These are phyloP conservation scores for Blastocystis sp. DNA, from an alignment of 352 stramenopile species.

Conservation along the genomic window DNA sequence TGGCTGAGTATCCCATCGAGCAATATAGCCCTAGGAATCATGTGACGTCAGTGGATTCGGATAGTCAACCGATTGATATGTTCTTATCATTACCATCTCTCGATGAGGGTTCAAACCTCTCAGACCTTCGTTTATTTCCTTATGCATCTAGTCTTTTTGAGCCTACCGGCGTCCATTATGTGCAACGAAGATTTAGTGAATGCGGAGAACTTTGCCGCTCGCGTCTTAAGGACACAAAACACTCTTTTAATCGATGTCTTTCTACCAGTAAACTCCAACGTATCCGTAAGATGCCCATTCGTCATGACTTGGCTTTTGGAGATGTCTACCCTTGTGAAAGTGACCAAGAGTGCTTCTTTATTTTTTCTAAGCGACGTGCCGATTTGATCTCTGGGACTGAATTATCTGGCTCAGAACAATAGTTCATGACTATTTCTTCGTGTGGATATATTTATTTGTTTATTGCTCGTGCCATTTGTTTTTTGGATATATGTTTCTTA, in stretches of 20 bases:
- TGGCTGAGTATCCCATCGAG: too few relatives aligned
- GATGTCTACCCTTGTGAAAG: background rate
- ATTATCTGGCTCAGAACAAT: background rate
- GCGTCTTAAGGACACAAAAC: background rate
- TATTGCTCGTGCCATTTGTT: too few relatives aligned
- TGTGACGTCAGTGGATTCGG: background rate
- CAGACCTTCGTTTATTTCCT: background rate
- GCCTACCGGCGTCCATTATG: background rate
- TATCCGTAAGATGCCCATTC: background rate
- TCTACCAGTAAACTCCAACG: background rate
- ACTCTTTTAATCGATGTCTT: background rate
- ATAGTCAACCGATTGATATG: background rate
- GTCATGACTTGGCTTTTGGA: slow-evolving; percentile 2
- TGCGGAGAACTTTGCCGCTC: background rate
- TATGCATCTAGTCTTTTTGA: background rate
- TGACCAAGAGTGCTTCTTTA: background rate
- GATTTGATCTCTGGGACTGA: background rate
- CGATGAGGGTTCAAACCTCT: background rate
- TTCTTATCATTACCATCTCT: background rate
- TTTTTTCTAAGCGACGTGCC: slow-evolving; percentile 1
- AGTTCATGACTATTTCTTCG: too few relatives aligned
- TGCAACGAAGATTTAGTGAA: background rate
- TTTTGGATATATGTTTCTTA: too few relatives aligned
- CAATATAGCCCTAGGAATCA: background rate
- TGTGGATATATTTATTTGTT: too few relatives aligned